phyloP scores from a whole-genome alignment of 495 filamentous ascomycete species.

The Penicillium manginii region DNA sequence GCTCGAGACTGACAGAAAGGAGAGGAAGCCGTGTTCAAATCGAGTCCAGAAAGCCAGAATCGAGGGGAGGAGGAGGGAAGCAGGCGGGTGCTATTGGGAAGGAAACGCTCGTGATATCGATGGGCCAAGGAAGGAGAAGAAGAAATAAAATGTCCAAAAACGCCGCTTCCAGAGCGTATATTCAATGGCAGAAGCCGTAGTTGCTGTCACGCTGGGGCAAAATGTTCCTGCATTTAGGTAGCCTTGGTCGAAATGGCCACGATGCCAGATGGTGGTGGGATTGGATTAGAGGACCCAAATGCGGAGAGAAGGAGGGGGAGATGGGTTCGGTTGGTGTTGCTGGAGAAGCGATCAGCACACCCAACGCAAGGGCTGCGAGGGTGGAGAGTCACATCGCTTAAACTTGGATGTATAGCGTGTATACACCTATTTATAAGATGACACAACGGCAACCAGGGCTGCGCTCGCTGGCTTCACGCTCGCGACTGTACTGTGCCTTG shows the following conservation, averaged over 20 bases:
- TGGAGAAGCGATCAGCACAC: neutral
- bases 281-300: neutral
- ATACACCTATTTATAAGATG: slow-evolving; percentile 70
- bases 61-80: neutral
- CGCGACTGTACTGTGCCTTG: slow-evolving; percentile 63
- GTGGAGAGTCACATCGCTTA: neutral
- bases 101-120: slow-evolving; percentile 13
- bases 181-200: slow-evolving; percentile 14
- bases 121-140: slow-evolving; percentile 8
- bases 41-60: neutral
- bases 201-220: neutral
- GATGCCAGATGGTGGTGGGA: slow-evolving; percentile 8
- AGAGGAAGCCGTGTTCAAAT: neutral
- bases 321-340: too few species aligned
- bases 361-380: neutral
- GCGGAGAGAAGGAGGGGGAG: neutral
- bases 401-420: neutral
- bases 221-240: slow-evolving; percentile 27
- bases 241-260: slow-evolving; percentile 16
- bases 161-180: slow-evolving; percentile 28
- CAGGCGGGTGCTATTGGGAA: neutral
- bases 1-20: neutral
- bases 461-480: slow-evolving; percentile 63
- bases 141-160: slow-evolving; percentile 23
- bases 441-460: slow-evolving; percentile 78